phyloP scores from a whole-genome alignment of 169 alveolate genomes.

The Cryptosporidium tyzzeri region DNA sequence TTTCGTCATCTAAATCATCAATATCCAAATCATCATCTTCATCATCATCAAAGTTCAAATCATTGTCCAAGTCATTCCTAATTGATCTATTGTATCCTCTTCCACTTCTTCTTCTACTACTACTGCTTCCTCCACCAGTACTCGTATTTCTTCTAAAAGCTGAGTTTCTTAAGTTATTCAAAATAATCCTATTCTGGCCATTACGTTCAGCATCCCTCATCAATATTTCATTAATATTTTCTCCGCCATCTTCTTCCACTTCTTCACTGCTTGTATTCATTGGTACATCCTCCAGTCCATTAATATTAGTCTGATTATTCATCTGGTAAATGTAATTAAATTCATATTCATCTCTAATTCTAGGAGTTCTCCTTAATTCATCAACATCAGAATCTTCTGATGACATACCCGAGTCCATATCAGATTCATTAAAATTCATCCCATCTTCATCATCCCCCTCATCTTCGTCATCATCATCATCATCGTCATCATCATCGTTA shows the following conservation, averaged over 20 bases:
- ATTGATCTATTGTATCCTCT: constrained; percentile 39
- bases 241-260: constrained; percentile 32
- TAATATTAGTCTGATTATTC: constrained; percentile 62
- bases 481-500: constrained; percentile 42
- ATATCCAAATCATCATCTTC: constrained; percentile 24
- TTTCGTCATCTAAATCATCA: constrained; percentile 50
- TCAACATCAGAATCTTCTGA: constrained; percentile 67
- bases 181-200: constrained; percentile 24
- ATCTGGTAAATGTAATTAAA: constrained; percentile 66
- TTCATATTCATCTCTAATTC: constrained; percentile 67
- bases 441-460: constrained; percentile 19
- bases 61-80: constrained; percentile 4
- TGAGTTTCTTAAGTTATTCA: constrained; percentile 35
- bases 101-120: constrained; percentile 27
- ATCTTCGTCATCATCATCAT: constrained; percentile 20
- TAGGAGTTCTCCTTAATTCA: constrained; percentile 73
- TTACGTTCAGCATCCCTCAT: constrained; percentile 13
- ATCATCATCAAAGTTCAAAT: constrained; percentile 35
- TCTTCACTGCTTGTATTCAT: constrained; percentile 59
- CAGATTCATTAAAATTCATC: constrained; percentile 28
- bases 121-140: constrained; percentile 2
- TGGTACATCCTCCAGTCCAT: constrained; percentile 66
- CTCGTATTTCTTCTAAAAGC: constrained; percentile 25
- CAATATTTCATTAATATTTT: constrained; percentile 46
- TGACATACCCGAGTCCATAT: constrained; percentile 18